phyloP scores from a whole-genome alignment of 768 basidiomycete species.

The Lactarius sanguifluus region DNA sequence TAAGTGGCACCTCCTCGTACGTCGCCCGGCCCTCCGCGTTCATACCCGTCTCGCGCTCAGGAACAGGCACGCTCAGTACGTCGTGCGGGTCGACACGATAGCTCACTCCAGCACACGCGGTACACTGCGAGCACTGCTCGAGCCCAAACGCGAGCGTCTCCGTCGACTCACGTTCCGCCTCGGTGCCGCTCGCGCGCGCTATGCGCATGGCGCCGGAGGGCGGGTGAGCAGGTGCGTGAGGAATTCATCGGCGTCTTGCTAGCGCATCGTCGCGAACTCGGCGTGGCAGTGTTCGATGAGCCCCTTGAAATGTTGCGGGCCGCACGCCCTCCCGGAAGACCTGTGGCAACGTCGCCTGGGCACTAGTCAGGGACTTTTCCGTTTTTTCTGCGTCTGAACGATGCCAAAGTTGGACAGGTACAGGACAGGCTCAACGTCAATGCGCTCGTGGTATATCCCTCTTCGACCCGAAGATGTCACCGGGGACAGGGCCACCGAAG shows the following conservation, averaged over 20 bases:
- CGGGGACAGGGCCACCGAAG: no score
- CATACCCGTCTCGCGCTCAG: conserved; percentile 56
- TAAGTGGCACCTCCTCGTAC: conserved; percentile 63
- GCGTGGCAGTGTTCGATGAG: conserved; percentile 89
- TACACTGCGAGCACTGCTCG: conserved; percentile 87
- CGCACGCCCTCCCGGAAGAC: conserved; percentile 83
- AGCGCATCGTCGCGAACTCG: conserved; percentile 94
- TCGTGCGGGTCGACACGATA: conserved; percentile 79
- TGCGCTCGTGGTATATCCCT: no score
- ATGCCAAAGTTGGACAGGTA: no score
- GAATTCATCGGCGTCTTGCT: conserved; percentile 98
- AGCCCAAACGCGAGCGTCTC: conserved; percentile 74
- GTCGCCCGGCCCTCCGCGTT: conserved; percentile 60
- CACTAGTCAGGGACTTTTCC: no score
- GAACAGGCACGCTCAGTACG: conserved; percentile 76
- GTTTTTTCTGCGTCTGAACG: no score
- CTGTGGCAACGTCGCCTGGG: conserved; percentile 34
- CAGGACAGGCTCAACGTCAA: no score
- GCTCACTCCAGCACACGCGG: conserved; percentile 72
- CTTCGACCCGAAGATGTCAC: no score
- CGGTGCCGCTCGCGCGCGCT: conserved; percentile 38
- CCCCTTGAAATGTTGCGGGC: conserved; percentile 78
- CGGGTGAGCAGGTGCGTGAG: conserved; percentile 72
- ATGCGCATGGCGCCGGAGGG: conserved; percentile 64
- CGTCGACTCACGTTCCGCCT: conserved; percentile 60